Base-by-base conservation (phyloP, 495 filamentous ascomycete genomes). In the Neurospora sp. region DNA sequence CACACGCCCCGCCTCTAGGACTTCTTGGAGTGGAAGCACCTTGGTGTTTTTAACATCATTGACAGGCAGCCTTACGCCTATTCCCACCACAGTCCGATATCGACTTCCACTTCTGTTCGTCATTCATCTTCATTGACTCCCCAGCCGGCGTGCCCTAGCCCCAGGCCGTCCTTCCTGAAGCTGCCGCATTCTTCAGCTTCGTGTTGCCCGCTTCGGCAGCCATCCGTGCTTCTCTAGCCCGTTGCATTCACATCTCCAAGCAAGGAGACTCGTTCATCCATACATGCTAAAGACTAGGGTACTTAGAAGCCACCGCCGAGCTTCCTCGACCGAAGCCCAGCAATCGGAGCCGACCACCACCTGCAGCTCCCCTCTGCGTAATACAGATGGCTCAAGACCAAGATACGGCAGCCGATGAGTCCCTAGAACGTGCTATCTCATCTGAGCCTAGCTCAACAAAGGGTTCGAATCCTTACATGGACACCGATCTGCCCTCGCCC, bases 371-470 rank as follows among this genome's bases (percentile, higher is more conserved):
- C 74, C 69, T 73, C 71, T 76, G 74, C 78, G 75, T 76, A 79
- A 80, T 75, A 77, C 84, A 84, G 84, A 89, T 89, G 87, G 86
- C 86, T 83, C 82, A 82, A 79, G 54, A 66, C 54, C 54, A 66
- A 66, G 81, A 84, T 79, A 78, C 84, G 81, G 80, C 78, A 75
- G 75, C 79, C 74, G 81, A 85, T 82, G 83, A 85, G 78, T 80
- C 83, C 79, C 84, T 81, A 85, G 85, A 88, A 83, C 86, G 86
- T 82, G 85, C 86, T 74, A 81, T 83, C 80, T 89, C 87, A 76
- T 88, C 86, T 77, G 87, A 89, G 84, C 85, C 86, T 81, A 84
- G 86, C 83, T 87, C 87, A 77, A 85, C 84, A 76, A 66, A 66
- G 54, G 85, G 86, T 71, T 83, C 84, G 45, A 88, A 89, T 72